Percentiles rank a stretch among this genome's conserved stretches.
phyloP scores from a whole-genome alignment of 257 asterid genomes.

The Parsonsia alboflavescens region DNA sequence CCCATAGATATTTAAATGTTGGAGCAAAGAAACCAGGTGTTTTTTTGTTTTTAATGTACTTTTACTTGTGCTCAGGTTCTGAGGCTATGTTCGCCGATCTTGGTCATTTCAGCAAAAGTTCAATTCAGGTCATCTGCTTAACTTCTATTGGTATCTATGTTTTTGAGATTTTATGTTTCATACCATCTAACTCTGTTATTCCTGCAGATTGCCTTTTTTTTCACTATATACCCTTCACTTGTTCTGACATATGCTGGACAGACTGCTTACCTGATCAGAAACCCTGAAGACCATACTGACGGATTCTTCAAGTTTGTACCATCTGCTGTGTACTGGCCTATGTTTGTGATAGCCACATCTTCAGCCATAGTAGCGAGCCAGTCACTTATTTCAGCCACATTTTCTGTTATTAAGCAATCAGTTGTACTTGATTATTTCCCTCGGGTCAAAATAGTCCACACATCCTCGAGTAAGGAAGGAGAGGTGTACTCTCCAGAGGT shows the following conservation, averaged over 20 bases:
- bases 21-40: neutral
- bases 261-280: conserved; percentile 36
- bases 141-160: neutral
- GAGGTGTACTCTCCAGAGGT: conserved; percentile 36
- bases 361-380: conserved; percentile 41
- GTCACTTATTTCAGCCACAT: conserved; percentile 36
- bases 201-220: conserved; percentile 30
- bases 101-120: conserved; percentile 31
- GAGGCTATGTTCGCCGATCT: conserved; percentile 44
- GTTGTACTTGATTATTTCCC: conserved; percentile 38
- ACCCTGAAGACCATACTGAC: conserved; percentile 31
- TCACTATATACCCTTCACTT: conserved; percentile 32
- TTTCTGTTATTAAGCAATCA: conserved; percentile 34
- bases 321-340: conserved; percentile 34
- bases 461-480: conserved; percentile 31
- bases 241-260: conserved; percentile 35
- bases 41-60: neutral
- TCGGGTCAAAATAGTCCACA: conserved; percentile 35
- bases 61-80: conserved; percentile 22
- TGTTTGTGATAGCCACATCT: conserved; percentile 30
- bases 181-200: neutral
- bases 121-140: conserved; percentile 29
- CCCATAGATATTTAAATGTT: neutral
- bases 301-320: conserved; percentile 37
- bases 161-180: neutral